Conservation (phyloP, 495 filamentous ascomycete species). For the Trichoderma virens region DNA sequence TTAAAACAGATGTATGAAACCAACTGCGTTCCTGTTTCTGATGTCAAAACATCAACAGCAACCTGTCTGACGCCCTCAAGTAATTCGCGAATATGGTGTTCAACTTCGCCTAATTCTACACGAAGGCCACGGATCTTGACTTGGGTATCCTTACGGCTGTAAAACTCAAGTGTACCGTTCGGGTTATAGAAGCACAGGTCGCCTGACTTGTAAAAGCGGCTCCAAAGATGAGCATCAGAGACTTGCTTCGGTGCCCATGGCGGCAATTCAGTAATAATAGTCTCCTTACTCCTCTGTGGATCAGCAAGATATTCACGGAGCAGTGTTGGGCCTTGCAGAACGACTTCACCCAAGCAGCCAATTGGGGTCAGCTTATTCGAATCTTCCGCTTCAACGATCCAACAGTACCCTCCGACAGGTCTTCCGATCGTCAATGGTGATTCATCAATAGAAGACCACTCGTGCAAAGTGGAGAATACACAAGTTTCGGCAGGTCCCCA, state of each 20-base stretch:
- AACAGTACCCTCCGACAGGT: slow-evolving; percentile 41
- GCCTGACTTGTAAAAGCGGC: slow-evolving; percentile 35
- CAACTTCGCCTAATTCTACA: slow-evolving; percentile 6
- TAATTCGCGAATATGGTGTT: not conserved
- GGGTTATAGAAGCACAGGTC: slow-evolving; percentile 40
- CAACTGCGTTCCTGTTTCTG: slow-evolving; percentile 23
- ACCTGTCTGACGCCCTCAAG: slow-evolving; percentile 6
- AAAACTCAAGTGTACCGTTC: slow-evolving; percentile 14
- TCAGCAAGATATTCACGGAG: slow-evolving; percentile 30
- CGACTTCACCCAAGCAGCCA: slow-evolving; percentile 17
- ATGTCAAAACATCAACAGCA: slow-evolving; percentile 15
- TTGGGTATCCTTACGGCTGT: slow-evolving; percentile 24
- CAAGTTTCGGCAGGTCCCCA: slow-evolving; percentile 43
- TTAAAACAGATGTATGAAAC: slow-evolving; percentile 17
- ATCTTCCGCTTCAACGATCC: slow-evolving; percentile 41
- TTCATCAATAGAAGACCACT: slow-evolving; percentile 16
- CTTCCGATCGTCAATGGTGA: slow-evolving; percentile 28
- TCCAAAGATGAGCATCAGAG: not conserved
- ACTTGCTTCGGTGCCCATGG: slow-evolving; percentile 23
- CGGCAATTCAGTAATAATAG: slow-evolving; percentile 30
- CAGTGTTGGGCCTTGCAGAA: not conserved
- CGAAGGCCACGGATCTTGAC: slow-evolving; percentile 7
- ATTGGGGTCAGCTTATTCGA: slow-evolving; percentile 34
- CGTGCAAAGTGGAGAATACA: slow-evolving; percentile 17
- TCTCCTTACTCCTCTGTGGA: slow-evolving; percentile 20